Base-by-base conservation (phyloP, 2,329 filamentous ascomycete species). In the Curvularia eragrostidis region DNA sequence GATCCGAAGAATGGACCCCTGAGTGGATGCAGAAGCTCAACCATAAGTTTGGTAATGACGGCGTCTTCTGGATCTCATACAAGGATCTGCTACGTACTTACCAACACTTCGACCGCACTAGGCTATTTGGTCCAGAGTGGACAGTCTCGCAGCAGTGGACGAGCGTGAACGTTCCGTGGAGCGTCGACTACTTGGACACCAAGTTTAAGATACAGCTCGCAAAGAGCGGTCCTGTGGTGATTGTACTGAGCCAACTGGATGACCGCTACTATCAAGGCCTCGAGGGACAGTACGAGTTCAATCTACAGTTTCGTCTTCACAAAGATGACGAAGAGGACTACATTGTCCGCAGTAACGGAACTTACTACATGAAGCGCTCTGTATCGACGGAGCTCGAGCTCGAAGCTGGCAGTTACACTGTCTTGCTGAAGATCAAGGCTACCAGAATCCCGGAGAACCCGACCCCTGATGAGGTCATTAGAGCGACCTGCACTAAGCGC, bases 1-100 rank as follows among this genome's bases (percentile, higher is more conserved):
- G 91, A 0, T 91, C 89, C 6, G 90, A 91, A 67, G 88, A 94
- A 75, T 96, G 91, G 91, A 94, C 90, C 1, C 82, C 90, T 0
- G 88, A 93, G 64, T 91, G 89, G 85, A 87, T 94, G 77, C 78
- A 87, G 58, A 87, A 89, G 66, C 82, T 95, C 0, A 82, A 84
- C 44, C 90, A 93, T 71, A 86, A 84, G 41, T 93, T 93, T 65
- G 90, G 90, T 38, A 89, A 91, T 64, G 90, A 93, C 65, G 90
- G 90, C 8, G 67, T 86, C 30, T 87, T 87, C 71, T 87, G 84
- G 84, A 86, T 87, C 34, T 83, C 80, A 1, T 87, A 86, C 67
- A 75, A 82, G 13, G 85, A 88, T 56, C 78, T 87, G 15, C 77
- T 87, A 3, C 80, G 81, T 41, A 82, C 85, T 58, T 87, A 86